Evolutionary conservation across 352 stramenopile species (phyloP), one percentile per base, ranked within the genome.

Genomic region (Aphanomyces invadans): DNA sequence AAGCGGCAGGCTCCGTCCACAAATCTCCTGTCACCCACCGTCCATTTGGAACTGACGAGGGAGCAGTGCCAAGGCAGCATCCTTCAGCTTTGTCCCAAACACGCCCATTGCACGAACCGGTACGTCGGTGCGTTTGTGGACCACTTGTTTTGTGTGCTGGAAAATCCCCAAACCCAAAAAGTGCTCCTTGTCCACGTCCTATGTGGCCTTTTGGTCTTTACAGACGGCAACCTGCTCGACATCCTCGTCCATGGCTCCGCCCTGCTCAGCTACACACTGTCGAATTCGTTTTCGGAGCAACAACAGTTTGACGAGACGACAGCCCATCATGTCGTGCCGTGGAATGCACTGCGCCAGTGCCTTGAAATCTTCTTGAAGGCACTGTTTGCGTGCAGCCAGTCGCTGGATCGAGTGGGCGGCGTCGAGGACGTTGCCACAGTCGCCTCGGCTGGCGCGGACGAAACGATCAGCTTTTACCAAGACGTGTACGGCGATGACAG

Each of bases 151-250:
- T 39, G 42, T 2, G 49, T 57, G 2, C 39, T 67, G n/a, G n/a
- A 56, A 44, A 23, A 29, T 51, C 36, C 60, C 28, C 17, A 4
- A 17, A 25, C 39, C 19, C 21, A 39, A 5, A 2, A 44, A 4
- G 60, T 67, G 19, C 46, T 44, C 3, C 49, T 67, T 31, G 60
- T 67, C 23, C 60, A 67, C 23, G 19, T 67, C 4, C 25, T 67
- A 3, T 67, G 60, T 39, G 60, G 60, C 32, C 49, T 67, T n/a
- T 57, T 67, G 60, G 60, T 67, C 21, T 67, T 67, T 28, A 60
- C 60, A 15, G 60, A 67, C 32, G 60, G 29, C 28, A 57, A 42
- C 28, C 26, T 67, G 4, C 36, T 67, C 4, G 60, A 56, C 15
- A 67, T 67, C 23, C 26, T 67, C 3, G 23, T 67, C 26, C 60